A percentile compares a stretch with the other conserved stretches of the same genome.
These are phyloP conservation scores for Deuterostichococcus epilithicus DNA, from an alignment of 139 green algal species.

Conservation along the genomic window DNA sequence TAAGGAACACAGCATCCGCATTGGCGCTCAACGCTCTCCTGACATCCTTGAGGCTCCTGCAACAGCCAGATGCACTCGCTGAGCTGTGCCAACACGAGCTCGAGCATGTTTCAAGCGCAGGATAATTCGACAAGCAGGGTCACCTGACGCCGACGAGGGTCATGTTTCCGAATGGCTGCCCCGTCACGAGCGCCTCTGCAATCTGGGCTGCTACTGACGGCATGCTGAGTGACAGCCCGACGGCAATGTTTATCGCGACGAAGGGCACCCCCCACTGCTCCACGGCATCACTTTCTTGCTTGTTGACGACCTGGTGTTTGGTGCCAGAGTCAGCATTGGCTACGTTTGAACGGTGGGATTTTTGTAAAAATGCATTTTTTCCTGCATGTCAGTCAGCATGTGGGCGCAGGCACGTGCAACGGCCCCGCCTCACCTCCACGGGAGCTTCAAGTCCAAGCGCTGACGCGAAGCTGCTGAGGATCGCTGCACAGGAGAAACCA, in stretches of 20 bases:
- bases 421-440: slow-evolving; percentile 43
- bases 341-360: slow-evolving; percentile 2
- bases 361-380: neutral
- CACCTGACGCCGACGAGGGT: neutral
- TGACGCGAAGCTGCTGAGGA: slow-evolving; percentile 46
- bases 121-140: neutral
- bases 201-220: slow-evolving; percentile 57
- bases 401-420: neutral
- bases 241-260: slow-evolving; percentile 35
- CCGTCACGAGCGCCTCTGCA: neutral
- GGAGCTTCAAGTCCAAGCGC: slow-evolving; percentile 63
- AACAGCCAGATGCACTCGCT: too few relatives aligned
- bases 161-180: neutral
- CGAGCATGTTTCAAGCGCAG: too few relatives aligned
- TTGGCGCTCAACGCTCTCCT: neutral
- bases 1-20: neutral
- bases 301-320: slow-evolving; percentile 64
- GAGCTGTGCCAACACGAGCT: too few relatives aligned
- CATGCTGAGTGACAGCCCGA: slow-evolving; percentile 56
- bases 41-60: neutral
- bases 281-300: slow-evolving; percentile 44
- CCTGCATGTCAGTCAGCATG: neutral
- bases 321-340: neutral
- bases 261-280: slow-evolving; percentile 19
- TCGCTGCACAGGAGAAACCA: slow-evolving; percentile 59